Base-by-base conservation (phyloP, 208 protist species). In the Wallacemonas rigidus region DNA sequence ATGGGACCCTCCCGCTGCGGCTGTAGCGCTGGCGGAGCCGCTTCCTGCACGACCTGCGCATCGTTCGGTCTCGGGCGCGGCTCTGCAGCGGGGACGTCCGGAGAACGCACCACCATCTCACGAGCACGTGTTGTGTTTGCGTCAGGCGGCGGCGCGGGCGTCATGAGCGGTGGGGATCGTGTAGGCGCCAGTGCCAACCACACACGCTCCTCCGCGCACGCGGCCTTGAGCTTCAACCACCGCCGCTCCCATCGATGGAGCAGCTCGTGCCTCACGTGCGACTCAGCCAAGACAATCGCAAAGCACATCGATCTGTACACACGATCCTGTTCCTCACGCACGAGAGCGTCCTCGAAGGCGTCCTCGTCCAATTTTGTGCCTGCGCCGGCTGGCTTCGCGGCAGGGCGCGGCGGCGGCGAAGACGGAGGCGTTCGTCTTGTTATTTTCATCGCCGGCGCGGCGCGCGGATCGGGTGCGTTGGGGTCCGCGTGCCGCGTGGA, bases 271-370 rank as follows among this genome's bases (percentile, higher is more conserved):
- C 87, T 69, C 51, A 65, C 76, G 70, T 90, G 87, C 40, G 87
- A 76, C 71, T 92, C 87, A 9, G 84, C 87, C 8, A 92, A 76
- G 15, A 78, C 61, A 38, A 92, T 57, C 17, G 87, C 87, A 48
- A 92, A 89, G 40, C 60, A 54, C 3, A 86, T 61, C 14, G 87
- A 89, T 47, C 69, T 71, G 48, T 64, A 57, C 44, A 55, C 51
- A 3, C 67, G 58, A 9, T 60, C 71, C 35, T 71, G 44, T 35
- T 67, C 75, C 39, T 64, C 67, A 12, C 17, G 5, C 6, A 41
- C 43, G 4, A 65, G 60, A 3, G 61, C 75, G 15, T 36, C 67
- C 26, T 55, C 71, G 15, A 53, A 15, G 36, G 58, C 74, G 38
- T 12, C 58, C 38, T 38, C 69, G n/a, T 38, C 51, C 2, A 40